Evolutionary conservation across 805 yeast genomes (phyloP).

Genomic region (Kuraishia cidri): DNA sequence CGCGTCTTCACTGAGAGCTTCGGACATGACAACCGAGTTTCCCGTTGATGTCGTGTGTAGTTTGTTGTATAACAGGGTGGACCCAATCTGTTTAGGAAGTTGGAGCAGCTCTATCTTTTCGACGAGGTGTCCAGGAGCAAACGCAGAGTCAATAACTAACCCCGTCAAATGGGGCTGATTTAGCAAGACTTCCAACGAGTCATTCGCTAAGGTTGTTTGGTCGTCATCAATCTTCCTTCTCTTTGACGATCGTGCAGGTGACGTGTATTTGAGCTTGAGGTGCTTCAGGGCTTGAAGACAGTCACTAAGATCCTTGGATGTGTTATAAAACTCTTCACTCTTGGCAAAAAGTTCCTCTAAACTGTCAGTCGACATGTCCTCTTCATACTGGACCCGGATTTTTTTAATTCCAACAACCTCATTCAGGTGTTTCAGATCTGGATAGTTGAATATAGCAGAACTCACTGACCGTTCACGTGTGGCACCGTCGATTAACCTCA

Average conservation of each 20-base stretch:
- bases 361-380: not conserved
- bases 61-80: not conserved
- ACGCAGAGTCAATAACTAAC: not conserved
- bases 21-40: too few species aligned
- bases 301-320: too few species aligned
- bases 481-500: not conserved
- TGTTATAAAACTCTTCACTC: not conserved
- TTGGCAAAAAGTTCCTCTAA: not conserved
- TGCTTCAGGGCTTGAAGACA: too few species aligned
- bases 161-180: not conserved
- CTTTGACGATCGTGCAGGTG: not conserved
- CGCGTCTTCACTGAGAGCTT: not conserved
- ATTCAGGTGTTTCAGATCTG: not conserved
- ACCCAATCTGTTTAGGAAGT: not conserved
- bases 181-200: not conserved
- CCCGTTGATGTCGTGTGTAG: too few species aligned
- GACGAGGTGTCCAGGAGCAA: not conserved
- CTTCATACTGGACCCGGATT: not conserved
- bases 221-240: not conserved
- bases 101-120: not conserved
- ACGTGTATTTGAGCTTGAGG: too few species aligned
- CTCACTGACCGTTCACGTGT: not conserved
- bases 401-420: not conserved
- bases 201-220: not conserved
- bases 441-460: not conserved